Evolutionary conservation across 331 rosid species (phyloP).

Genomic region (Quercus tomentella): DNA sequence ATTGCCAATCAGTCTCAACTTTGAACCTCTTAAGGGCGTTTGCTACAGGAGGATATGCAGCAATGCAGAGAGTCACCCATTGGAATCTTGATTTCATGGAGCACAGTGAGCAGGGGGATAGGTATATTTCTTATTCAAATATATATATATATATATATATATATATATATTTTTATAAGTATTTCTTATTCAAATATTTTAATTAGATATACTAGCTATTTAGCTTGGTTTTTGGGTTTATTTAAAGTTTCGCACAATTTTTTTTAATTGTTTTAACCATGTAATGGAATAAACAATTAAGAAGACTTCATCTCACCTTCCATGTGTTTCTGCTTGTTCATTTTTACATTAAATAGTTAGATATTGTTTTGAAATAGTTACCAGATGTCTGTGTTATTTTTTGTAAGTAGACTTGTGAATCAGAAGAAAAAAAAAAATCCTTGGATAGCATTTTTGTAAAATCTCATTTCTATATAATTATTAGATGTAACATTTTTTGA

Average conservation of each 20-base stretch:
- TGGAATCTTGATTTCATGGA: conserved; percentile 88
- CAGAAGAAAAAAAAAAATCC: no score
- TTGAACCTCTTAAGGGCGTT: conserved; percentile 76
- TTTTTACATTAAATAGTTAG: not conserved
- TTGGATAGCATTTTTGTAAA: no score
- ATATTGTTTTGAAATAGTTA: no score
- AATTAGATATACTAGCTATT: not conserved
- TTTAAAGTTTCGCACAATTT: not conserved
- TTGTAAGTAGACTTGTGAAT: no score
- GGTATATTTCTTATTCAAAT: conserved; percentile 23
- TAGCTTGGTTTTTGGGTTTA: not conserved
- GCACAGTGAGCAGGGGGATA: conserved; percentile 79
- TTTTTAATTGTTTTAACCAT: not conserved
- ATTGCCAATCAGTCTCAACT: conserved; percentile 75
- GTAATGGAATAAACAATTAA: not conserved
- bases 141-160: no score
- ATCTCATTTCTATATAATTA: no score
- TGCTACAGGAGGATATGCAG: conserved; percentile 87
- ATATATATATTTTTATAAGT: no score
- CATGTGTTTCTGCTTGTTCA: not conserved
- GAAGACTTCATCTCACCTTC: not conserved
- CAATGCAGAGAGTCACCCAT: conserved; percentile 82
- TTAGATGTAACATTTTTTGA: not conserved
- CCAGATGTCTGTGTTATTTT: no score
- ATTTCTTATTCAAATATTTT: not conserved